phyloP scores from a whole-genome alignment of 108 stramenopile species.

The Nitzschia sp. region DNA sequence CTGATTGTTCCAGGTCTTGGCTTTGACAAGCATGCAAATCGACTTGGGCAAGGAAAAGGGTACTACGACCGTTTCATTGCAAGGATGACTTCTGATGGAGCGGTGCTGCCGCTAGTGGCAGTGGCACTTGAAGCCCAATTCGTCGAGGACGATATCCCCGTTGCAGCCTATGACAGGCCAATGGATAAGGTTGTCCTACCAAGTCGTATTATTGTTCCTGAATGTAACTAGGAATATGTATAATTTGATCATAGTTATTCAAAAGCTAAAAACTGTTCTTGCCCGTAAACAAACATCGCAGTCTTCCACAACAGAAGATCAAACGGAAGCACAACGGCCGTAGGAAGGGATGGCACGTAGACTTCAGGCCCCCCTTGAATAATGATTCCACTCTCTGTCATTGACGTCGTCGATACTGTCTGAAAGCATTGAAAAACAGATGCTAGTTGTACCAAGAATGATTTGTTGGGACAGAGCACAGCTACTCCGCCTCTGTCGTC shows the following conservation, averaged over 20 bases:
- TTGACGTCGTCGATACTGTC: slow-evolving; percentile 12
- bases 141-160: slow-evolving; percentile 50
- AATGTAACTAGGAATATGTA: background rate
- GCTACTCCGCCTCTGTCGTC: slow-evolving; percentile 34
- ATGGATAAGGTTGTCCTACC: slow-evolving; percentile 77
- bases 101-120: slow-evolving; percentile 59
- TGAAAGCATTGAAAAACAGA: slow-evolving; percentile 1
- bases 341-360: slow-evolving; percentile 7
- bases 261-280: background rate
- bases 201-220: slow-evolving; percentile 27
- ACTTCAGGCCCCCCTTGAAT: slow-evolving; percentile 7
- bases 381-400: slow-evolving; percentile 47
- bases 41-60: slow-evolving; percentile 90
- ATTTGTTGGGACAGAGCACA: slow-evolving; percentile 29
- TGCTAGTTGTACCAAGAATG: slow-evolving; percentile 32
- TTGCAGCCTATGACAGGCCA: slow-evolving; percentile 59
- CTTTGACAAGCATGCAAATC: slow-evolving; percentile 67
- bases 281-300: slow-evolving; percentile 24
- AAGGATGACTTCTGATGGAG: slow-evolving; percentile 46
- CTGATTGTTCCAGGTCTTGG: slow-evolving; percentile 86
- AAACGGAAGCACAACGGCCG: slow-evolving; percentile 51
- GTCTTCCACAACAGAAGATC: slow-evolving; percentile 47
- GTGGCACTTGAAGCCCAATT: slow-evolving; percentile 73
- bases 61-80: slow-evolving; percentile 91
- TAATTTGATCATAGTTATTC: background rate